phyloP scores from a whole-genome alignment of 768 basidiomycete genomes.

The Boletus rubescentipes region DNA sequence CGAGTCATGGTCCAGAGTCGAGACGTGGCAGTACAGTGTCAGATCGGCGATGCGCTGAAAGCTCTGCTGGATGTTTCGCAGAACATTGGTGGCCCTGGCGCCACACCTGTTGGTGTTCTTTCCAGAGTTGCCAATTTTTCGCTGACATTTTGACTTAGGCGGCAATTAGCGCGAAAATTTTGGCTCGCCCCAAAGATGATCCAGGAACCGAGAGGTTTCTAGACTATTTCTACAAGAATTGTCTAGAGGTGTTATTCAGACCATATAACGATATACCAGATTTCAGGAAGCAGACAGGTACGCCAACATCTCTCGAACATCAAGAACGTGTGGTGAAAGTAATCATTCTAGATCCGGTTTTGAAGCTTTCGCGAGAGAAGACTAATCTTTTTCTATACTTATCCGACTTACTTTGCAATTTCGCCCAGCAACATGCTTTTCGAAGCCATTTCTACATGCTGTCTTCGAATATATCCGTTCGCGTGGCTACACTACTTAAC shows the following conservation, averaged over 20 bases:
- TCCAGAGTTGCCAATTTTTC: neutral
- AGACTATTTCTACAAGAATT: slow-evolving; percentile 90
- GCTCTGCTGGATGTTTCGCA: slow-evolving; percentile 78
- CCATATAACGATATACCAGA: slow-evolving; percentile 77
- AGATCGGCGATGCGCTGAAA: slow-evolving; percentile 85
- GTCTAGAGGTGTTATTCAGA: slow-evolving; percentile 73
- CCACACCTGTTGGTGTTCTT: slow-evolving; percentile 32
- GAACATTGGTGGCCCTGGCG: slow-evolving; percentile 36
- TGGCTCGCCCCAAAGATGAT: slow-evolving; percentile 72
- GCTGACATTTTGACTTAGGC: slow-evolving; percentile 18
- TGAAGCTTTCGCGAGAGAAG: slow-evolving; percentile 67
- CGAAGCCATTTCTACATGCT: slow-evolving; percentile 90
- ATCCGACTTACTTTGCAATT: slow-evolving; percentile 88
- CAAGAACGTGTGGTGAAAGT: slow-evolving; percentile 3
- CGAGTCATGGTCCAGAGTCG: slow-evolving; percentile 73
- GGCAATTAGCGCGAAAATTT: slow-evolving; percentile 41
- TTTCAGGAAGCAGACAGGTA: slow-evolving; percentile 51
- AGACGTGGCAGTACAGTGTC: slow-evolving; percentile 86
- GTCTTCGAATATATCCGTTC: slow-evolving; percentile 70
- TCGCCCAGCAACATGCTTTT: slow-evolving; percentile 86
- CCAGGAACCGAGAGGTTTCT: slow-evolving; percentile 86
- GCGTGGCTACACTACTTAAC: slow-evolving; percentile 74
- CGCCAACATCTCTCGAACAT: neutral
- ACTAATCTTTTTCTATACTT: slow-evolving; percentile 86
- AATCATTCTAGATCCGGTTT: slow-evolving; percentile 42